Base-by-base conservation (phyloP, 202 grass and related monocot genomes). In the Panicum hallii region DNA sequence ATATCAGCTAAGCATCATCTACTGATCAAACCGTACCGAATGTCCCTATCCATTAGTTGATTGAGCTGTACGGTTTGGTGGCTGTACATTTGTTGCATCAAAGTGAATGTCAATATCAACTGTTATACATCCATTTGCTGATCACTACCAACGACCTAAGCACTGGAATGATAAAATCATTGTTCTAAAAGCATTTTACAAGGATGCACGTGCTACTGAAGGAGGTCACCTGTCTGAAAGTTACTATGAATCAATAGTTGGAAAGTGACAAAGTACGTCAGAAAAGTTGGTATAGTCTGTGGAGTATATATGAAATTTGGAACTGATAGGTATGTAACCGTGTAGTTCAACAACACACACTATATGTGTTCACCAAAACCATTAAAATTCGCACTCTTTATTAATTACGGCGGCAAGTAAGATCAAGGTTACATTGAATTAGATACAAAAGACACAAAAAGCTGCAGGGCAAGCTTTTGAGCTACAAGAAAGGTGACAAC, bases 401-500 rank as follows among this genome's bases (percentile, higher is more conserved):
- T 90, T 86, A 65, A 86, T 78, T 84, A 48, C 0, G 9, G 46
- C 2, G 45, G 41, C 30, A 83, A 20, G 66, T 9, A 28, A 63
- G 11, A 13, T 6, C 28, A 80, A 64, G 30, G 19, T 72, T 64
- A 78, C 19, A 72, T n/a, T 72, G 47, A 2, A 66, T 42, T 26
- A 2, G 4, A 70, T 61, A 46, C 55, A 60, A 54, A 47, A 16
- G 75, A 47, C 19, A 55, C 15, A 63, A 23, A 5, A 40, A 72
- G 40, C 26, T 73, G 5, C 65, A 12, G 7, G 7, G 6, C 47
- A 55, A 66, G 79, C 32, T 79, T 78, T 81, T 77, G 63, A 55
- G 70, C 79, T 77, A 83, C 88, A 82, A 57, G 47, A 72, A 88
- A 38, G 47, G 30, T 53, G 22, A n/a, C 57, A 79, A 79, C 48